Base-by-base conservation (phyloP, 805 yeast genomes). In the Hemisphaericaspora nanyangensis region DNA sequence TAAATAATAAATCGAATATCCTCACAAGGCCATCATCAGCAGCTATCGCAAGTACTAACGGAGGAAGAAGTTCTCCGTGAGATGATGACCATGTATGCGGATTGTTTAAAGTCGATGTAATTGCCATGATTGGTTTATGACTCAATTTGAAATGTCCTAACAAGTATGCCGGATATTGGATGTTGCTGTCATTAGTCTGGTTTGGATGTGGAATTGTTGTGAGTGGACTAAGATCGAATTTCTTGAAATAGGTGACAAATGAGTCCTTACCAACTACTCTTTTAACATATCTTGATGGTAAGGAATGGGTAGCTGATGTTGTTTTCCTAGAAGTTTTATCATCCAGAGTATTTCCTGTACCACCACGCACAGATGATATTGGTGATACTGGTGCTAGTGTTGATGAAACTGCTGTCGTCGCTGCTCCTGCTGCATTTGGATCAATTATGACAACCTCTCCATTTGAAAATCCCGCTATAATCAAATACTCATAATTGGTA, bases 21-120 rank as follows among this genome's bases (percentile, higher is more conserved):
- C 84, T 61, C 18, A 80, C 60, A 44, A 72, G 74, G 2, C 89
- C 93, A 52, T 82, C 88, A 44, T 78, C 84, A 6, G 79, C 65
- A 0, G 83, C 76, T n/a, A 79, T 52, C 0, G 79, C 74, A 6
- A 76, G 37, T 5, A 75, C 51, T 49, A 56, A 56, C 34, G 55
- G 86, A 22, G 37, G 44, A 8, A 8, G 26, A 8, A 22, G 26
- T 8, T 22, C 26, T 8, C 47, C 37, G 4, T 13, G 8, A 3
- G 45, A 18, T 6, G 40, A 19, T 10, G 33, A 33, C 29, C 30
- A 29, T 12, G 36, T 34, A 3, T 22, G 16, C 7, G 37, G 44
- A 31, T 52, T 48, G 1, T 61, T 52, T 8, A 61, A 40, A 0
- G 70, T 63, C 10, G 68, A 60, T 4, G 63, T 51, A 8, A 68